A percentile compares a stretch with the other conserved stretches of the same genome.
These are phyloP conservation scores for Pyrrhoderma lamaoense DNA, from an alignment of 1,284 basidiomycete genomes.

Conservation along the genomic window DNA sequence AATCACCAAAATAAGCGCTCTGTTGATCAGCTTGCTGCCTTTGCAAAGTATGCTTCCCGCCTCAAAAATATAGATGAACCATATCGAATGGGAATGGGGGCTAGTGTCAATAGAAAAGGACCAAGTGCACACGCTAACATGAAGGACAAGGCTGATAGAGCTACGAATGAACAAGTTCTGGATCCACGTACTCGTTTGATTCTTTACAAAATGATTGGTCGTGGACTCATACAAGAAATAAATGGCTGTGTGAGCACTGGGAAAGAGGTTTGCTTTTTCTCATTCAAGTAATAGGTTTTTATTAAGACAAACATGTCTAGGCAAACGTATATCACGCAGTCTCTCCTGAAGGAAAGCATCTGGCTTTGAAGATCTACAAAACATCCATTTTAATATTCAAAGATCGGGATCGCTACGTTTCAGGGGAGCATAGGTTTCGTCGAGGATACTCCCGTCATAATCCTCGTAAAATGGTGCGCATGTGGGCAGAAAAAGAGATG, in stretches of 20 bases:
- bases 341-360: conserved; percentile 52
- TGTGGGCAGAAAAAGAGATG: conserved; percentile 99
- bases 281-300: background rate
- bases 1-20: conserved; percentile 43
- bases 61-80: conserved; percentile 66
- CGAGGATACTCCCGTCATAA: conserved; percentile 90
- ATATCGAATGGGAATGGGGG: conserved; percentile 71
- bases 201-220: conserved; percentile 88
- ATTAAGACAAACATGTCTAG: conserved; percentile 33
- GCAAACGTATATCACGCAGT: conserved; percentile 91
- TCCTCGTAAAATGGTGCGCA: conserved; percentile 96
- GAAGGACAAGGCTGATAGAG: conserved; percentile 92
- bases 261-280: conserved; percentile 66
- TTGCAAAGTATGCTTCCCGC: conserved; percentile 64
- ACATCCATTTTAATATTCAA: conserved; percentile 98
- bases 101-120: conserved; percentile 83
- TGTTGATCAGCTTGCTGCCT: conserved; percentile 57
- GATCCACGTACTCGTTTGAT: conserved; percentile 88
- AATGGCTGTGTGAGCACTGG: conserved; percentile 94
- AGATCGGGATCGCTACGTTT: conserved; percentile 91
- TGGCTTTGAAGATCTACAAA: conserved; percentile 97
- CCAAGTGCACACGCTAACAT: conserved; percentile 77
- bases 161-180: conserved; percentile 90
- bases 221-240: conserved; percentile 78
- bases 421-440: conserved; percentile 88